These are phyloP conservation scores for Tritrichomonas foetus DNA, from an alignment of 208 protist genomes.

Conservation along the genomic window DNA sequence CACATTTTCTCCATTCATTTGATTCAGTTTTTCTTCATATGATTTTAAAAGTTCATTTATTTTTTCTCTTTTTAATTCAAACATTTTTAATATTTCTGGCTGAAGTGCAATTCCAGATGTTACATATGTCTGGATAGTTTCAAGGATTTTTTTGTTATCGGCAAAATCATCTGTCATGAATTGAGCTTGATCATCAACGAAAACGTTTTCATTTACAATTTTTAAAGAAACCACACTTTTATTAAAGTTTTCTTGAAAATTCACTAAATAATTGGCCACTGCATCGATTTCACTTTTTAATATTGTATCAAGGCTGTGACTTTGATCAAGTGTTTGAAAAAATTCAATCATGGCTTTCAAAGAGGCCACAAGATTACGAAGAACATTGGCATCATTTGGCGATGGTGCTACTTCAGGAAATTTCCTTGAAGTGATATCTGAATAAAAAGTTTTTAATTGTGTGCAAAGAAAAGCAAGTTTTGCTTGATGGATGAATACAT, in stretches of 20 bases:
- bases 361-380: too few species aligned
- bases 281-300: too few species aligned
- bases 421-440: background rate
- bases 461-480: background rate
- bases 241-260: too few species aligned
- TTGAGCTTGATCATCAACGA: background rate
- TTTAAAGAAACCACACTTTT: too few species aligned
- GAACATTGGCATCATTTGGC: too few species aligned
- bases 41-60: background rate
- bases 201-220: background rate
- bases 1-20: background rate
- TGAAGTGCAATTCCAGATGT: background rate
- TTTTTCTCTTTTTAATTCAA: background rate
- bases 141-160: background rate
- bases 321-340: too few species aligned
- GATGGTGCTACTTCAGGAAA: background rate
- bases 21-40: background rate
- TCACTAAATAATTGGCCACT: too few species aligned
- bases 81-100: too few species aligned
- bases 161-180: background rate
- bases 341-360: too few species aligned
- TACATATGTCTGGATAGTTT: background rate
- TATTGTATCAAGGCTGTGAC: too few species aligned
- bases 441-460: background rate
- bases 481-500: background rate